Evolutionary conservation across 2,329 filamentous ascomycete genomes (phyloP).

Genomic region (Aspergillus persii): DNA sequence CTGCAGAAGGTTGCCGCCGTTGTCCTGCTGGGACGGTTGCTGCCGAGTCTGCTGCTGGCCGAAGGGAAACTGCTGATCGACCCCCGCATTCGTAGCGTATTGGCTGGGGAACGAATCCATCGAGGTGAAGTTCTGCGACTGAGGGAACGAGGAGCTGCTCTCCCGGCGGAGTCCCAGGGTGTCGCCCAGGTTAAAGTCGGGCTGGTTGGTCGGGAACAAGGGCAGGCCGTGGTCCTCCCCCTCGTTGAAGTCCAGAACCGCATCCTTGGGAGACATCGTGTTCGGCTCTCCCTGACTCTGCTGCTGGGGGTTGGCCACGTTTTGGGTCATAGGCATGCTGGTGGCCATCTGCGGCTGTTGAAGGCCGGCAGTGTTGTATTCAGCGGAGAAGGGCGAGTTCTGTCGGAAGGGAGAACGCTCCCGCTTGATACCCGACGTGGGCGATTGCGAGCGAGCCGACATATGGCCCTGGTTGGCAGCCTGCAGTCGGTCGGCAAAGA

Average conservation of each 20-base stretch:
- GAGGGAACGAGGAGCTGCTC: constrained; percentile 35
- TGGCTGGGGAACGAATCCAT: constrained; percentile 44
- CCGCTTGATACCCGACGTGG: constrained; percentile 52
- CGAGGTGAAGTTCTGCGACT: constrained; percentile 34
- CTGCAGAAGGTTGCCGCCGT: constrained; percentile 29
- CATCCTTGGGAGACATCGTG: constrained; percentile 94
- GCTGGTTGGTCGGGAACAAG: constrained; percentile 62
- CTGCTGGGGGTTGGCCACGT: constrained; percentile 33
- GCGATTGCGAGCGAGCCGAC: constrained; percentile 60
- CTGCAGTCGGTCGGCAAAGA: constrained; percentile 74
- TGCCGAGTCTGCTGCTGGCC: constrained; percentile 25
- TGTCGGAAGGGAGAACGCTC: constrained; percentile 80
- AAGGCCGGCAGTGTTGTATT: constrained; percentile 38
- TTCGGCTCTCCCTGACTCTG: constrained; percentile 54
- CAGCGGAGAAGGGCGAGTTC: constrained; percentile 60
- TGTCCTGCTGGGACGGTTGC: constrained; percentile 29
- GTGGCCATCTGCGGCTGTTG: constrained; percentile 42
- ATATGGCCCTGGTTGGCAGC: constrained; percentile 74
- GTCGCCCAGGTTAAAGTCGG: constrained; percentile 50
- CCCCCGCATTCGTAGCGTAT: constrained; percentile 41
- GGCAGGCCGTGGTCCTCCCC: constrained; percentile 63
- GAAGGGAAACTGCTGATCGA: constrained; percentile 54
- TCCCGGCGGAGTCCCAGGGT: constrained; percentile 37
- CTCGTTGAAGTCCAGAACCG: constrained; percentile 80
- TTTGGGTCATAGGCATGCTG: constrained; percentile 33